Base-by-base conservation (phyloP, 2,329 filamentous ascomycete species). In the Madurella fahalii region DNA sequence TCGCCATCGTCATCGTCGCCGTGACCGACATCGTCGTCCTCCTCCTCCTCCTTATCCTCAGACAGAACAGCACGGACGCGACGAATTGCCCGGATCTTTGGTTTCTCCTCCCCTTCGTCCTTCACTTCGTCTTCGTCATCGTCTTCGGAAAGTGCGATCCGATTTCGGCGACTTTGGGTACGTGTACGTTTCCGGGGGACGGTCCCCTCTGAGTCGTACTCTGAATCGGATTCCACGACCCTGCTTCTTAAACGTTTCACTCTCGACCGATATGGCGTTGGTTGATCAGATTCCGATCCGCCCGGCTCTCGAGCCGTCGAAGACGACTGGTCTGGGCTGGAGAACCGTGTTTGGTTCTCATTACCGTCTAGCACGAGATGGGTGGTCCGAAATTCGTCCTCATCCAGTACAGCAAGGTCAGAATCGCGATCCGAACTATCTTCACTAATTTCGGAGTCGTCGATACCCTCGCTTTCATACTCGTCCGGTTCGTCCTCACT, bases 391-490 rank as follows among this genome's bases (percentile, higher is more conserved):
- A 15, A n/a, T n/a, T 60, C 48, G 12, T 45, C 49, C 17, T 52
- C 50, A 40, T 54, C 49, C 18, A 55, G 17, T 2, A 58, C 51
- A 8, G 18, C 30, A 37, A 58, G 41, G 32, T 58, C 59, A 31
- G 46, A 45, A 25, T 48, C 50, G 13, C 15, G n/a, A 9, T 37
- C 42, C 9, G 48, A 53, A 5, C 25, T 43, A 7, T 52, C 49
- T 12, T 63, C 61, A 47, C 47, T 47, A 20, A 59, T 51, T 3
- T 54, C 49, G 0, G 52, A 58, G 17, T 58, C 61, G 37, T 61
- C 61, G 13, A 54, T 58, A 12, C 61, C 61, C 30, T 56, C 53
- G 52, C 60, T 62, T 32, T 63, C 62, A 20, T 61, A 60, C 40
- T 59, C 59, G 31, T 61, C 48, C 9, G 52, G 45, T n/a, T 59